Conservation (phyloP, 108 stramenopile genomes). For the Seminavis robusta region DNA sequence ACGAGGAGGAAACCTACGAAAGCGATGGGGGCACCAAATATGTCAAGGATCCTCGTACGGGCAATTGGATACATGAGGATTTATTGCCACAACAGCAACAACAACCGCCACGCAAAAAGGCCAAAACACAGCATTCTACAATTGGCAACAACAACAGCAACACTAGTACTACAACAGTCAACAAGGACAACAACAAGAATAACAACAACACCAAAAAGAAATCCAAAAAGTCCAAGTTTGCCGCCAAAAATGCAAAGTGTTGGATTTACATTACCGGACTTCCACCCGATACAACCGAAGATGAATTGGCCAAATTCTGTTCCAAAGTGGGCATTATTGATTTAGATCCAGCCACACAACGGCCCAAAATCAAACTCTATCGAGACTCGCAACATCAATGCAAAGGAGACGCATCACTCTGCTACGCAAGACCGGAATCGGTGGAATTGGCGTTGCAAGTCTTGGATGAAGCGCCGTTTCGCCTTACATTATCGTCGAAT, state of each 20-base stretch:
- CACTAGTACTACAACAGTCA: conserved; percentile 4
- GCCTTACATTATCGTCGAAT: conserved; percentile 3
- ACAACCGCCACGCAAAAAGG: conserved; percentile 2
- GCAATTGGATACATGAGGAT: conserved; percentile 73
- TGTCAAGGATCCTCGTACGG: conserved; percentile 56
- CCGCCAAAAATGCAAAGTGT: conserved; percentile 72
- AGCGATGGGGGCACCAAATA: conserved; percentile 78
- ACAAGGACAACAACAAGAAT: background rate
- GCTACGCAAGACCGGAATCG: conserved; percentile 86
- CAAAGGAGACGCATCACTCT: conserved; percentile 95
- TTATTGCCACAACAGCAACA: conserved; percentile 24
- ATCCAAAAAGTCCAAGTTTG: conserved; percentile 79
- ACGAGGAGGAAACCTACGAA: conserved; percentile 72
- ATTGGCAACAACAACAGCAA: background rate
- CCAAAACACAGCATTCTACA: too few relatives aligned
- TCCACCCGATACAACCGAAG: conserved; percentile 73
- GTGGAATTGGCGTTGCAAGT: conserved; percentile 90
- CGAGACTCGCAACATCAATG: conserved; percentile 33
- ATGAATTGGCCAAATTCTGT: conserved; percentile 79
- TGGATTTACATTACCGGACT: conserved; percentile 89
- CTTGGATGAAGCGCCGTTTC: conserved; percentile 67
- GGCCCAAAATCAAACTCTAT: conserved; percentile 92
- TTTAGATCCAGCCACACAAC: conserved; percentile 86
- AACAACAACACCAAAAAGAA: conserved; percentile 41
- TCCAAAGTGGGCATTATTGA: conserved; percentile 87